These are phyloP conservation scores for Carex kokanica DNA, from an alignment of 176 grass and related monocot genomes.

Conservation along the genomic window DNA sequence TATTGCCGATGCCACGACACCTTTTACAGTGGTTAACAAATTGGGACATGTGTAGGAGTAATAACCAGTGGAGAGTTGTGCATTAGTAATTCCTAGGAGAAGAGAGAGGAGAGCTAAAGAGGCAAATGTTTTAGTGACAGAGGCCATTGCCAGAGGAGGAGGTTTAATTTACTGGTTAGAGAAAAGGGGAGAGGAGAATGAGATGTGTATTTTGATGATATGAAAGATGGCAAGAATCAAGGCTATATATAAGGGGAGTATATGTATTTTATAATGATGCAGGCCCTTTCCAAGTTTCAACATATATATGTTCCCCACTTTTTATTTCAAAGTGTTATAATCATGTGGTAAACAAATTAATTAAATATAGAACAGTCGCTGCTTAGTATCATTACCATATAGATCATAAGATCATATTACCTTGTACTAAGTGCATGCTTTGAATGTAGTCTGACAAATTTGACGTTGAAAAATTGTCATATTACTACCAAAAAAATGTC, in stretches of 20 bases:
- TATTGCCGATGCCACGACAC: slow-evolving; percentile 43
- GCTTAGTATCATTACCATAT: background rate
- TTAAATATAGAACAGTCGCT: background rate
- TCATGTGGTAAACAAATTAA: background rate
- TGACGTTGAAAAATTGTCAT: background rate
- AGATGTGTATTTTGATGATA: slow-evolving; percentile 1
- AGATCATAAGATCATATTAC: background rate
- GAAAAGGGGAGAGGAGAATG: background rate
- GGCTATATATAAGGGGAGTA: slow-evolving; percentile 18
- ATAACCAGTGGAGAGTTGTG: slow-evolving; percentile 28
- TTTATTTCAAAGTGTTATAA: background rate
- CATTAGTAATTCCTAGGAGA: background rate
- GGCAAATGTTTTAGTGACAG: slow-evolving; percentile 3
- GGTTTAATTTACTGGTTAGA: background rate
- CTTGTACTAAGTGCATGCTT: background rate
- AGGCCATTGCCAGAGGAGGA: background rate
- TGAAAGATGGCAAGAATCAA: background rate
- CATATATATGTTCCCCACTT: background rate
- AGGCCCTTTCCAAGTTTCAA: background rate
- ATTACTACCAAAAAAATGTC: background rate
- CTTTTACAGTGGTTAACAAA: slow-evolving; percentile 38
- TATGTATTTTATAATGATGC: background rate
- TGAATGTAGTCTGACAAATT: background rate
- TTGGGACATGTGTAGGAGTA: slow-evolving; percentile 65
- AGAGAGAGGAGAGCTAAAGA: background rate